Evolutionary conservation across 2,329 filamentous ascomycete genomes (phyloP).

Genomic region (Ophiostoma ulmi): DNA sequence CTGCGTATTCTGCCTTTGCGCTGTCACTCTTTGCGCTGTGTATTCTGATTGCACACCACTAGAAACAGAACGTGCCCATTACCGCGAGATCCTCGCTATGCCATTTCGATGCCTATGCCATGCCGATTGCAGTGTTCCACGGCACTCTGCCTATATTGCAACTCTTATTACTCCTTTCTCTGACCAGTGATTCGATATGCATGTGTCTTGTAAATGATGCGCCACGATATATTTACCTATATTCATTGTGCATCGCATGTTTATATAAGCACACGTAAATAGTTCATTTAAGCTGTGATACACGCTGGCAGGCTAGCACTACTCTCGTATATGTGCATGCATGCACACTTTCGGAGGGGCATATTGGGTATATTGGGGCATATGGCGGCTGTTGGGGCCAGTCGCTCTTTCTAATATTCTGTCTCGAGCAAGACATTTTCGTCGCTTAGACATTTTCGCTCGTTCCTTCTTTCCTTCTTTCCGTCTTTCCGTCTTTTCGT

Average conservation of each 20-base stretch:
- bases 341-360: slow-evolving; percentile 10
- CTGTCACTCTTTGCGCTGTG: not conserved
- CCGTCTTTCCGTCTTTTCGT: not conserved
- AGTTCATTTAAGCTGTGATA: not conserved
- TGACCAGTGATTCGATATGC: not conserved
- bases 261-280: not conserved
- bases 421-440: not conserved
- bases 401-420: not conserved
- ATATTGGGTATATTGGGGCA: not conserved
- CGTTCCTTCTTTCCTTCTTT: not conserved
- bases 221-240: not conserved
- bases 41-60: not conserved
- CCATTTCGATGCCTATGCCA: not conserved
- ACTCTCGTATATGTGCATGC: slow-evolving; percentile 11
- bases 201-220: not conserved
- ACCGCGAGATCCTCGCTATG: not conserved
- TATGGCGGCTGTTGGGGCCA: not conserved
- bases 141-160: slow-evolving; percentile 9
- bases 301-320: not conserved
- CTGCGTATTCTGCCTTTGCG: not conserved
- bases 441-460: not conserved
- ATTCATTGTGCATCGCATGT: not conserved
- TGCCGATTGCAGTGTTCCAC: slow-evolving; percentile 2
- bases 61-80: not conserved
- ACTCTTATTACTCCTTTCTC: slow-evolving; percentile 8